These are phyloP conservation scores for Beauveria medogensis DNA, from an alignment of 2,329 filamentous ascomycete genomes.

Conservation along the genomic window DNA sequence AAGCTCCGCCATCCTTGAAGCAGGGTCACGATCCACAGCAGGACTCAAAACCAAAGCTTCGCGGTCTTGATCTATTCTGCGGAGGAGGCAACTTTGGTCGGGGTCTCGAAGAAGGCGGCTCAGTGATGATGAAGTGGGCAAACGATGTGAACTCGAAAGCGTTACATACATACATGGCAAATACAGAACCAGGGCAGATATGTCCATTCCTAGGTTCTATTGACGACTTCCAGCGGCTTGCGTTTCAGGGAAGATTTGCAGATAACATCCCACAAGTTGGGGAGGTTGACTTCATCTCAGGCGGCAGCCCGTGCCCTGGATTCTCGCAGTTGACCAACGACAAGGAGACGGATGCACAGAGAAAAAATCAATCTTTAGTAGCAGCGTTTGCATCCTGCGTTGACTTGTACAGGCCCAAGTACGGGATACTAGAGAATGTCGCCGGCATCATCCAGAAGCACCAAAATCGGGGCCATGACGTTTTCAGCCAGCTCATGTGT, in stretches of 20 bases:
- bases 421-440: conserved; percentile 73
- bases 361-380: conserved; percentile 67
- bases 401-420: conserved; percentile 68
- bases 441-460: conserved; percentile 49
- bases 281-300: conserved; percentile 60
- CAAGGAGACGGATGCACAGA: conserved; percentile 44
- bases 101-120: conserved; percentile 64
- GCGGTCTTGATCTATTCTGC: conserved; percentile 65
- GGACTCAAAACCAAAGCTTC: conserved; percentile 31
- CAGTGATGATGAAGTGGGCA: conserved; percentile 55
- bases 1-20: conserved; percentile 30
- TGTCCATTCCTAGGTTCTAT: conserved; percentile 63
- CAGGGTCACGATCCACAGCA: conserved; percentile 47
- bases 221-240: conserved; percentile 54
- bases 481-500: conserved; percentile 66
- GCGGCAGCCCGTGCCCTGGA: conserved; percentile 69
- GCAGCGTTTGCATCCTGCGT: conserved; percentile 68
- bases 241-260: conserved; percentile 42
- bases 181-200: conserved; percentile 35
- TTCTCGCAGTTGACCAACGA: conserved; percentile 59
- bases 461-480: conserved; percentile 45
- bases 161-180: conserved; percentile 67
- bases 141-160: conserved; percentile 59
- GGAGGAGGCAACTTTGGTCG: conserved; percentile 72
- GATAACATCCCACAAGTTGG: conserved; percentile 48